Evolutionary conservation across 306 rosid species (phyloP).

Genomic region (Citrullus amarus): DNA sequence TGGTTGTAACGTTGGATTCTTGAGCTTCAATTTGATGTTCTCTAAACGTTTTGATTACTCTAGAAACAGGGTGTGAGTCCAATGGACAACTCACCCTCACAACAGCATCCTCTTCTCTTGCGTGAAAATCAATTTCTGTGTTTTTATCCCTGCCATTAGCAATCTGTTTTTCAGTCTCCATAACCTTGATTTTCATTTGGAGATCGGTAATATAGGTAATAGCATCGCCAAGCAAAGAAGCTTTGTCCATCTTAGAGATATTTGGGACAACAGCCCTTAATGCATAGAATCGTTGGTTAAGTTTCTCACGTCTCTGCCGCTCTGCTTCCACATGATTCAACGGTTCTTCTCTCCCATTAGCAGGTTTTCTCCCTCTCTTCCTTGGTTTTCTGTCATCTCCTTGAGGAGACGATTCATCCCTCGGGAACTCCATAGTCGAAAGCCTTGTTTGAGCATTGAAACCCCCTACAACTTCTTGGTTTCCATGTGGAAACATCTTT

Average conservation of each 20-base stretch:
- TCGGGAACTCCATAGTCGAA: slow-evolving; percentile 40
- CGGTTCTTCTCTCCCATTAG: slow-evolving; percentile 90
- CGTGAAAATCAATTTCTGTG: slow-evolving; percentile 70
- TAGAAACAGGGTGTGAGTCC: slow-evolving; percentile 73
- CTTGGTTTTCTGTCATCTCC: slow-evolving; percentile 74
- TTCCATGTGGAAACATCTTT: slow-evolving; percentile 45
- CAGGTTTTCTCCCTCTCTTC: slow-evolving; percentile 89
- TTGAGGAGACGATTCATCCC: slow-evolving; percentile 52
- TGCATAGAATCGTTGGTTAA: slow-evolving; percentile 82
- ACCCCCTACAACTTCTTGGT: slow-evolving; percentile 42
- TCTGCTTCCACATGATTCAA: slow-evolving; percentile 90
- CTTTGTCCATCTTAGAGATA: slow-evolving; percentile 93
- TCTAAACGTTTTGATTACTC: slow-evolving; percentile 36
- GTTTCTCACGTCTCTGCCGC: slow-evolving; percentile 89
- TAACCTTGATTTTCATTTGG: slow-evolving; percentile 61
- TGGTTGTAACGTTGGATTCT: slow-evolving; percentile 38
- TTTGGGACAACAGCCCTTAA: slow-evolving; percentile 89
- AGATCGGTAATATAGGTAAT: slow-evolving; percentile 77
- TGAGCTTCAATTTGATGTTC: slow-evolving; percentile 62
- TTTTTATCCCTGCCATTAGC: slow-evolving; percentile 25
- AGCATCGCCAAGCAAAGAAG: slow-evolving; percentile 86
- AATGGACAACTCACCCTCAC: slow-evolving; percentile 59
- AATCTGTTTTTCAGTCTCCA: slow-evolving; percentile 66
- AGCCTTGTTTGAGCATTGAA: slow-evolving; percentile 43
- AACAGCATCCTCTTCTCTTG: slow-evolving; percentile 54